A percentile compares a stretch with the other conserved stretches of the same genome.
Conservation (phyloP, 2,329 filamentous ascomycete species). For the Alternaria triticimaculans region DNA sequence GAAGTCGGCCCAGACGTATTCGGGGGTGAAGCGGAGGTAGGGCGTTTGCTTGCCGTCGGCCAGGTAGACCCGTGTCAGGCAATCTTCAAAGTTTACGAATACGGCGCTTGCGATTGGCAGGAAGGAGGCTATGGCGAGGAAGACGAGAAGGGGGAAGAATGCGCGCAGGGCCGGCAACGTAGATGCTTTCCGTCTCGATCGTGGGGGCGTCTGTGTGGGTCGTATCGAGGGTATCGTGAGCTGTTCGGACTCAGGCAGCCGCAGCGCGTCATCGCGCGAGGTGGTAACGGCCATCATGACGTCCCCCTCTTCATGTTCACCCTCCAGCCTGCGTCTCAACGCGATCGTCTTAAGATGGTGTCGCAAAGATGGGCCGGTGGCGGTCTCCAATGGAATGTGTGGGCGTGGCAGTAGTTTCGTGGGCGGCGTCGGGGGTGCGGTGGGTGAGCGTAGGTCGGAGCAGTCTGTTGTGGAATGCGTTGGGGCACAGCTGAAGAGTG, state of each 20-base stretch:
- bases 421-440: not conserved
- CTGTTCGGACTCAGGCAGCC: conserved; percentile 16
- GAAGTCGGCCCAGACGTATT: conserved; percentile 76
- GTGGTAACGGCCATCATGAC: conserved; percentile 33
- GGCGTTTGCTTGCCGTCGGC: conserved; percentile 64
- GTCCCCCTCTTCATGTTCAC: conserved; percentile 40
- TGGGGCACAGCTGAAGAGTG: conserved; percentile 9
- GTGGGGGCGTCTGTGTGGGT: conserved; percentile 40
- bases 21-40: conserved; percentile 80
- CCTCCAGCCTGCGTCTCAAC: not conserved
- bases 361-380: not conserved
- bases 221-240: conserved; percentile 35
- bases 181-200: conserved; percentile 34
- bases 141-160: conserved; percentile 29
- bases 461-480: not conserved
- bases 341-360: not conserved
- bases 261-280: conserved; percentile 27
- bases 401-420: not conserved
- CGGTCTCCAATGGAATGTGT: conserved; percentile 5
- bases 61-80: conserved; percentile 64
- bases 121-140: conserved; percentile 32
- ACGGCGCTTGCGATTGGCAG: conserved; percentile 53
- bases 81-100: conserved; percentile 82
- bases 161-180: conserved; percentile 8
- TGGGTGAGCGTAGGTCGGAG: not conserved